These are phyloP conservation scores for Fusarium avenaceum DNA, from an alignment of 2,329 filamentous ascomycete genomes.

Conservation along the genomic window DNA sequence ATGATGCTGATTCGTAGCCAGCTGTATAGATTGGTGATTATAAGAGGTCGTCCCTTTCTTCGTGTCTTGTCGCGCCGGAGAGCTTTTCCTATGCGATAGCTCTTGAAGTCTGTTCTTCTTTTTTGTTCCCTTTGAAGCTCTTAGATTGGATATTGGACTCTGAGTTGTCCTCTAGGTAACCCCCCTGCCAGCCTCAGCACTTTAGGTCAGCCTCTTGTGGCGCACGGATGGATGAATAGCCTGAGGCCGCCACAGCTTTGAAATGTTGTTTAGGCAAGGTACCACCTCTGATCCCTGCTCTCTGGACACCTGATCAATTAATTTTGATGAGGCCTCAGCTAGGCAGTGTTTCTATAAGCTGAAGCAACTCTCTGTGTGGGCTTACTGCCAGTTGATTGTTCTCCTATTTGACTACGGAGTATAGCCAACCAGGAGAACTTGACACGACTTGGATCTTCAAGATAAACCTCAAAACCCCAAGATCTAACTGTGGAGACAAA, in stretches of 20 bases:
- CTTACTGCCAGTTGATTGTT: background rate
- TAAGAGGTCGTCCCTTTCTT: background rate
- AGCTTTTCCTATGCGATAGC: slow-evolving; percentile 24
- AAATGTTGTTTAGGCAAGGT: background rate
- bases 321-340: slow-evolving; percentile 26
- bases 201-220: slow-evolving; percentile 35
- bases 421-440: background rate
- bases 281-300: slow-evolving; percentile 16
- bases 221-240: slow-evolving; percentile 5
- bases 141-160: slow-evolving; percentile 15
- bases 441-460: slow-evolving; percentile 13
- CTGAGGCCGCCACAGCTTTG: slow-evolving; percentile 39
- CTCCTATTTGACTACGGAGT: background rate
- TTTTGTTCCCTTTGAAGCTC: slow-evolving; percentile 42
- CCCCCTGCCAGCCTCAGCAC: slow-evolving; percentile 39
- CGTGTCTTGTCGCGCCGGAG: slow-evolving; percentile 6
- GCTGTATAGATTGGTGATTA: background rate
- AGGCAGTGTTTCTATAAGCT: slow-evolving; percentile 5
- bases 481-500: slow-evolving; percentile 31
- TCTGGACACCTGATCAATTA: slow-evolving; percentile 30
- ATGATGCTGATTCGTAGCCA: background rate
- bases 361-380: background rate
- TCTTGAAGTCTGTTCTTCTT: slow-evolving; percentile 24
- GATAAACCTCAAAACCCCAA: slow-evolving; percentile 7
- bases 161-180: slow-evolving; percentile 41